Base-by-base conservation (phyloP, 73 alveolate genomes). In the Blepharisma japonicum region DNA sequence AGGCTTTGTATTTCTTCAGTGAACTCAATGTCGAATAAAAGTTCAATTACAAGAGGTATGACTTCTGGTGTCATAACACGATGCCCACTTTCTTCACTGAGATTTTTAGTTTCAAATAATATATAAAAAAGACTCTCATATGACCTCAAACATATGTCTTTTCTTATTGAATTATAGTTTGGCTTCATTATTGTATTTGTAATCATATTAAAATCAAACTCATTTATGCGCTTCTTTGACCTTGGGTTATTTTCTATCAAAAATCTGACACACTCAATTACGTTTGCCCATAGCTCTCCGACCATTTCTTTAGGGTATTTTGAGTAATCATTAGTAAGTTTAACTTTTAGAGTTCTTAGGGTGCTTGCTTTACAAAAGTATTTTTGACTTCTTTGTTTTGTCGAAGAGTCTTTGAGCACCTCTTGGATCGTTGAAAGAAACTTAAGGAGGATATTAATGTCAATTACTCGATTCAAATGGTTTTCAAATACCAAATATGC, bases 251-350 rank as follows among this genome's bases (percentile, higher is more conserved):
- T 39, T 25, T 61, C 47, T 18, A 61, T 61, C 18, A 61, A 8
- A 61, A 61, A 61, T 9, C 74, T n/a, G 39, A 61, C 46, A 61
- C 74, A 61, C 23, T 61, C 74, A n/a, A 61, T 61, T 14, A 11
- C 11, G 18, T n/a, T 14, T 4, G 14, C 50, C 74, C 74, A 61
- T 14, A 61, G 18, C 2, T 8, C 47, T 20, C 23, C 74, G 23
- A 39, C 47, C 11, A 14, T n/a, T 61, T 61, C 74, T 61, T 61
- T 39, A 1, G 14, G n/a, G 5, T 20, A 61, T 2, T 39, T 61
- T 25, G n/a, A 8, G 18, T 61, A 32, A 32, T 32, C 42, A 32
- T 32, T 32, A 3, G 42, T 39, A 18, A 61, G 46, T 18, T 14
- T 61, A 2, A 8, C 46, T 25, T 25, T 61, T 18, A 61, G 11